These are phyloP conservation scores for Aspergillus conjunctus DNA, from an alignment of 495 filamentous ascomycete genomes.

Conservation along the genomic window DNA sequence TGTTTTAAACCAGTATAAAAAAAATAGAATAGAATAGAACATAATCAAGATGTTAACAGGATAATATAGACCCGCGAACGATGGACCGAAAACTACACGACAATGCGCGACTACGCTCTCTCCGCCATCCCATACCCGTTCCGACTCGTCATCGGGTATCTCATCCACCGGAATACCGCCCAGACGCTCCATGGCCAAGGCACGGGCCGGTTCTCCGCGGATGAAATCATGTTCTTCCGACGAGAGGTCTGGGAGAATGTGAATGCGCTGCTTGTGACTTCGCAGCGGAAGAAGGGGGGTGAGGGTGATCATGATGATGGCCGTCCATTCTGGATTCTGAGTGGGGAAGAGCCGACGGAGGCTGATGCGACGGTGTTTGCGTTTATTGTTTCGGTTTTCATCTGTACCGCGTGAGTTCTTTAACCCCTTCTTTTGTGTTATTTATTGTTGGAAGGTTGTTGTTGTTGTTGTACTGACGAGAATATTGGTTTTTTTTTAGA, in stretches of 20 bases:
- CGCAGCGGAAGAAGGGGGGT: conserved; percentile 15
- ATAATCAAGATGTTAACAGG: too few relatives aligned
- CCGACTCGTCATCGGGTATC: conserved; percentile 53
- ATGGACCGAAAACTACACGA: conserved; percentile 64
- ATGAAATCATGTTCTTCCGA: conserved; percentile 50
- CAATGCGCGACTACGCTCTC: conserved; percentile 57
- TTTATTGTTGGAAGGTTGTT: not conserved
- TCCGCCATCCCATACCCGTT: conserved; percentile 51
- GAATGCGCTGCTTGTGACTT: conserved; percentile 39
- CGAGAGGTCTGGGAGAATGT: conserved; percentile 56
- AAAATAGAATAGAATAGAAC: not conserved
- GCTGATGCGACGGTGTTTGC: conserved; percentile 59
- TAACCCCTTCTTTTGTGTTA: conserved; percentile 3
- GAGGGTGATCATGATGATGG: conserved; percentile 14
- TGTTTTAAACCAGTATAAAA: not conserved
- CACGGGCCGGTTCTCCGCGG: conserved; percentile 47
- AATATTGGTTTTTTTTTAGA: conserved; percentile 30
- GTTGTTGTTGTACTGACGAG: not conserved
- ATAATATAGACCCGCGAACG: conserved; percentile 32
- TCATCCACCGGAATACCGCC: conserved; percentile 48
- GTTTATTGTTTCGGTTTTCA: conserved; percentile 52
- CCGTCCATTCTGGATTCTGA: conserved; percentile 59
- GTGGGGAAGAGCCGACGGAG: conserved; percentile 56
- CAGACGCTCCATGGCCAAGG: conserved; percentile 57
- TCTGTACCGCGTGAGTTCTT: conserved; percentile 56